These are phyloP conservation scores for Candida saitoana DNA, from an alignment of 805 yeast genomes.

Conservation along the genomic window DNA sequence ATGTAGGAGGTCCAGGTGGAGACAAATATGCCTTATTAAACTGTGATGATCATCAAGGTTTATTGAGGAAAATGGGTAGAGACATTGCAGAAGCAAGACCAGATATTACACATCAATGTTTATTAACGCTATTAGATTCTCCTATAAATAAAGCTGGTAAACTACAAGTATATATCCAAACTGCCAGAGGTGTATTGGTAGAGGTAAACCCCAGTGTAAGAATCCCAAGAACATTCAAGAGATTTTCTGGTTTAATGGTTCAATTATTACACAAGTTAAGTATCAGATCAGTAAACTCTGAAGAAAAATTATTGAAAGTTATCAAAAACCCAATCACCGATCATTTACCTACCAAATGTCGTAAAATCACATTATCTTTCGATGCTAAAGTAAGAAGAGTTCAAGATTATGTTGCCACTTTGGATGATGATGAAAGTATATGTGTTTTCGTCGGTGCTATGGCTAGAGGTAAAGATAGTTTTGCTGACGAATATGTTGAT, in stretches of 20 bases:
- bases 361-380: conserved; percentile 85
- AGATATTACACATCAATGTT: conserved; percentile 98
- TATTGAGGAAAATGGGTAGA: conserved; percentile 91
- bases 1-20: conserved; percentile 69
- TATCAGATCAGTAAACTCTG: conserved; percentile 91
- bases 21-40: conserved; percentile 91
- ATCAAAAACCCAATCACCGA: conserved; percentile 97
- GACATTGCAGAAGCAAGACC: conserved; percentile 98
- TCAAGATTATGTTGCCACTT: conserved; percentile 76
- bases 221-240: conserved; percentile 96
- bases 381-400: conserved; percentile 87
- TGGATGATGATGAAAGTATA: conserved; percentile 86
- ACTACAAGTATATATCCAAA: conserved; percentile 92
- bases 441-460: conserved; percentile 99
- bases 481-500: conserved; percentile 95
- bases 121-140: conserved; percentile 89
- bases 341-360: conserved; percentile 93
- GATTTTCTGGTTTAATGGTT: conserved; percentile 97
- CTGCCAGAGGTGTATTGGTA: conserved; percentile 89
- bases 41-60: conserved; percentile 98
- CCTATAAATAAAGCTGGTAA: conserved; percentile 97
- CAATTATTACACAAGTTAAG: conserved; percentile 89
- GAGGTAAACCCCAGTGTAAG: conserved; percentile 96
- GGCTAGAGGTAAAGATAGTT: conserved; percentile 97
- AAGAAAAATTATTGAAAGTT: conserved; percentile 88